phyloP scores from a whole-genome alignment of 805 yeast species.

The Teunomyces funiuensis region DNA sequence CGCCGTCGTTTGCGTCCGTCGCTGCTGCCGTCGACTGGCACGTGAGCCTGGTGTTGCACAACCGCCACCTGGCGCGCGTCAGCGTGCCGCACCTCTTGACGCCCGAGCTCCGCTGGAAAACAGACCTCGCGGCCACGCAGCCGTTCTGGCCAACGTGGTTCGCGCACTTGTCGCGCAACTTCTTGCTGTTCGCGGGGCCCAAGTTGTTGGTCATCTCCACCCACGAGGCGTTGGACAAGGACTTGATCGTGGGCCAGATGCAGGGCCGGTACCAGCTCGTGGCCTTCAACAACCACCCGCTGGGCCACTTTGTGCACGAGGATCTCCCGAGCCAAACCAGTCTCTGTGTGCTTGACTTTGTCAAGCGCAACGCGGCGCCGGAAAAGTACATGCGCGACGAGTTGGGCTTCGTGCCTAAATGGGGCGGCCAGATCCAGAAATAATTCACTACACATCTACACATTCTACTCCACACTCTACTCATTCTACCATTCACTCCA shows the following conservation, averaged over 20 bases:
- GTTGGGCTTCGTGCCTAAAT: constrained; percentile 33
- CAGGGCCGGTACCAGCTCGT: constrained; percentile 93
- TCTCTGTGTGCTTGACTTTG: constrained; percentile 49
- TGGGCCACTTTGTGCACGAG: constrained; percentile 96
- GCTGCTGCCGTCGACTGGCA: constrained; percentile 82
- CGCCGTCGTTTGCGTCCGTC: constrained; percentile 52
- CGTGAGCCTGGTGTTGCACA: constrained; percentile 52
- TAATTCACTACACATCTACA: background rate
- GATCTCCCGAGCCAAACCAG: constrained; percentile 77
- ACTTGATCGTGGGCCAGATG: constrained; percentile 93
- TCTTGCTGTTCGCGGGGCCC: constrained; percentile 43
- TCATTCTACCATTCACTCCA: too few relatives aligned
- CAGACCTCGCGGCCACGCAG: constrained; percentile 60
- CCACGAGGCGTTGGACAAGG: constrained; percentile 82
- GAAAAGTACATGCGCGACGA: constrained; percentile 29
- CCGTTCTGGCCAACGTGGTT: constrained; percentile 88
- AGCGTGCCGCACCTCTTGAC: constrained; percentile 74
- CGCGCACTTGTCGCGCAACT: constrained; percentile 54
- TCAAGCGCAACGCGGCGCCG: constrained; percentile 44
- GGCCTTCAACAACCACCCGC: constrained; percentile 51
- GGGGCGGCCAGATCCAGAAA: constrained; percentile 25
- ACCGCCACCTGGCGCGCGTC: constrained; percentile 60
- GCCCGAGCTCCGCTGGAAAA: constrained; percentile 51
- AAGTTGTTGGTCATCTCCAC: constrained; percentile 83
- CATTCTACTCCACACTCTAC: too few relatives aligned